Conservation (phyloP, 805 yeast species). For the Torulaspora indica region DNA sequence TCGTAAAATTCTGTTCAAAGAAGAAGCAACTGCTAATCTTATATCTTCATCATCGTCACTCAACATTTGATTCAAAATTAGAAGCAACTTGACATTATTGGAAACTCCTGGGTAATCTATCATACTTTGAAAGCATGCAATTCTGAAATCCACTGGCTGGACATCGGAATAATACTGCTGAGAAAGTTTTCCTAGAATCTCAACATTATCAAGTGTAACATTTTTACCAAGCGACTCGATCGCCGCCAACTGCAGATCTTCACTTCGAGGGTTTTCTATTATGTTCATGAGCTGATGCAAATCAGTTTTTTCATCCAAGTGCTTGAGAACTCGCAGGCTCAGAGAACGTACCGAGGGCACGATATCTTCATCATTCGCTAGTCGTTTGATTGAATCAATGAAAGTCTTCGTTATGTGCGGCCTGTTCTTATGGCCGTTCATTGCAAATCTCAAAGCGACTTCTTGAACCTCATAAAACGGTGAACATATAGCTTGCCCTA, state of each 20-base stretch:
- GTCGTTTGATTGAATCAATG: constrained; percentile 17
- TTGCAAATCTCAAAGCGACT: constrained; percentile 38
- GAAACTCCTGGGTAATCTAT: constrained; percentile 12
- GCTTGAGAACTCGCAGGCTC: constrained; percentile 38
- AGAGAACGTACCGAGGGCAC: constrained; percentile 46
- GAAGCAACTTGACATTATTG: constrained; percentile 13
- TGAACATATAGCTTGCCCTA: constrained; percentile 39
- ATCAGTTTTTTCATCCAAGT: constrained; percentile 19
- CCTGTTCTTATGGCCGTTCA: constrained; percentile 3
- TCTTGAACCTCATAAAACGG: constrained; percentile 44
- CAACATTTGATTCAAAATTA: constrained; percentile 38
- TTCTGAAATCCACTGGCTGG: constrained; percentile 24
- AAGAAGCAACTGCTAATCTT: constrained; percentile 45
- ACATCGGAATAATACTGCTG: constrained; percentile 18
- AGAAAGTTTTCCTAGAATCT: constrained; percentile 11
- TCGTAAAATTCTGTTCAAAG: constrained; percentile 37
- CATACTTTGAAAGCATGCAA: constrained; percentile 27
- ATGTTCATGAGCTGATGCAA: constrained; percentile 22
- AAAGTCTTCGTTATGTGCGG: constrained; percentile 6
- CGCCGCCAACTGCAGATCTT: constrained; percentile 45
- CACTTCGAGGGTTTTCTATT: constrained; percentile 37
- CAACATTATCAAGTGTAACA: constrained; percentile 23
- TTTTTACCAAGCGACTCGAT: constrained; percentile 50
- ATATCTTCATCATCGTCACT: constrained; percentile 66
- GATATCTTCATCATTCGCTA: constrained; percentile 27